Percentiles rank a stretch among this genome's conserved stretches.
These are phyloP conservation scores for Silene uniflora DNA, from an alignment of 148 eudicot species.

Conservation along the genomic window DNA sequence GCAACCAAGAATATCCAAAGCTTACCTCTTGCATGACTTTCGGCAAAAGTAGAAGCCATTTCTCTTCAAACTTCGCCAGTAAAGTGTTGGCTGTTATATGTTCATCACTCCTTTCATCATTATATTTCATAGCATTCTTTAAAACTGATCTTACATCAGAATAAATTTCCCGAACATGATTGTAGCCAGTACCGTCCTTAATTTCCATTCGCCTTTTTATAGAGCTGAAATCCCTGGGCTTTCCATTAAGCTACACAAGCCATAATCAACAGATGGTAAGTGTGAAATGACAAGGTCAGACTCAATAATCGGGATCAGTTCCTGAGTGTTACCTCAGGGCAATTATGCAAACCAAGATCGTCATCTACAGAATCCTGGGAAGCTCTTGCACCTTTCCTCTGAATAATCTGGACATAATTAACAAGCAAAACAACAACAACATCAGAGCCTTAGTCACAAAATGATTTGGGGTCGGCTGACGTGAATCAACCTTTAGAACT, in stretches of 20 bases:
- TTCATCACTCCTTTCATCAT: conserved; percentile 66
- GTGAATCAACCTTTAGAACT: too few species aligned
- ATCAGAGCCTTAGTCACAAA: too few species aligned
- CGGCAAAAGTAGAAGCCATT: conserved; percentile 71
- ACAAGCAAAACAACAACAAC: too few species aligned
- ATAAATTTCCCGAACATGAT: conserved; percentile 67
- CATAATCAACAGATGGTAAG: not conserved
- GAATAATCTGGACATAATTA: conserved; percentile 46
- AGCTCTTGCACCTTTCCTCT: conserved; percentile 48
- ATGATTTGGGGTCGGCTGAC: too few species aligned
- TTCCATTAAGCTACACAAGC: conserved; percentile 46
- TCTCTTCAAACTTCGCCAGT: conserved; percentile 73
- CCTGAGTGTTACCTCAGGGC: conserved; percentile 45
- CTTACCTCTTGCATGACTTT: conserved; percentile 76
- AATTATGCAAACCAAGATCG: conserved; percentile 67
- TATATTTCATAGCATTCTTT: conserved; percentile 69
- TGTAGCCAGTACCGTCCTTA: conserved; percentile 72
- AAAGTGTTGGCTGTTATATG: conserved; percentile 57
- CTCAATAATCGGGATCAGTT: not conserved
- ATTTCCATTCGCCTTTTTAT: conserved; percentile 75
- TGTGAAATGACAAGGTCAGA: conserved; percentile 1
- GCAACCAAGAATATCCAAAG: not conserved
- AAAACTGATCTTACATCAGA: conserved; percentile 68
- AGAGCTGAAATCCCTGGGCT: conserved; percentile 75
- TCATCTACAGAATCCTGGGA: conserved; percentile 69